Evolutionary conservation across 2,329 filamentous ascomycete species (phyloP).

Genomic region (Cladorrhinum sp.): DNA sequence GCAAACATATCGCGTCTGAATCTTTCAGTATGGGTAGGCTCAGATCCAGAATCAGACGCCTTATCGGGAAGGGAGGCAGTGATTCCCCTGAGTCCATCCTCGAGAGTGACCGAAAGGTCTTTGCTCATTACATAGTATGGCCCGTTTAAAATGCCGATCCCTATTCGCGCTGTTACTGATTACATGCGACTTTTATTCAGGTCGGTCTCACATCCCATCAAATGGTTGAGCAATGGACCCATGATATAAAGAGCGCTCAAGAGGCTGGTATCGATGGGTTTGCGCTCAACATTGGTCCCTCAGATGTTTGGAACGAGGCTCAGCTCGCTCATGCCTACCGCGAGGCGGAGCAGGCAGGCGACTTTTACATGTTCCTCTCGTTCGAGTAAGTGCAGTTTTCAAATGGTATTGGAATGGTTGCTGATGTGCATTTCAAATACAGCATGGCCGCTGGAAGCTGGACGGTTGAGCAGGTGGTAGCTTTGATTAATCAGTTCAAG

Average conservation of each 20-base stretch:
- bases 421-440: conserved; percentile 16
- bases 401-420: neutral
- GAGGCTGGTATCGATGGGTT: conserved; percentile 41
- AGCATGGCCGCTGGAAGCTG: conserved; percentile 30
- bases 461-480: conserved; percentile 24
- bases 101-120: conserved; percentile 22
- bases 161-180: neutral
- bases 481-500: conserved; percentile 38
- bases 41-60: conserved; percentile 12
- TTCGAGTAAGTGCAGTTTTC: conserved; percentile 27
- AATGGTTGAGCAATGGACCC: conserved; percentile 31
- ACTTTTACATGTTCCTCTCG: conserved; percentile 37
- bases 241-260: conserved; percentile 36
- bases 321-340: conserved; percentile 35
- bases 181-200: conserved; percentile 11
- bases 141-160: neutral
- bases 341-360: conserved; percentile 30
- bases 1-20: neutral
- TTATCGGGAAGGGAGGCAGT: neutral
- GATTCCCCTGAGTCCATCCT: neutral
- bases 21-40: conserved; percentile 4
- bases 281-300: conserved; percentile 40
- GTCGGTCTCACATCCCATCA: conserved; percentile 36
- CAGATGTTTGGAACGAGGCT: conserved; percentile 32
- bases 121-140: conserved; percentile 30